Conservation (phyloP, 2,329 filamentous ascomycete genomes). For the Pseudohalonectria lignicola region DNA sequence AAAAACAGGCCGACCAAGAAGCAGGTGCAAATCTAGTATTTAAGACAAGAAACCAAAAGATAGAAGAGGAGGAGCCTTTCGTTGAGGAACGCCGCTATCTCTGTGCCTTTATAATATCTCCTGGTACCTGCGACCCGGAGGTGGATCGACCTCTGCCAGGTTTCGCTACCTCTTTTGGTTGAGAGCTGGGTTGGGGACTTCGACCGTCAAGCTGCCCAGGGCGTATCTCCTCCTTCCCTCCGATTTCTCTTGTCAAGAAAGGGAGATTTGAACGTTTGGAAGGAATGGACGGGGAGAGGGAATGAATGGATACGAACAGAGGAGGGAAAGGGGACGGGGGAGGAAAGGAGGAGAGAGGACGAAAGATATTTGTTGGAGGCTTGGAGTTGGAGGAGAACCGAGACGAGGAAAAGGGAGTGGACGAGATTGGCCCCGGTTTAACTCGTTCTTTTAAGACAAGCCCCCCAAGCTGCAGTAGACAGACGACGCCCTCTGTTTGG, state of each 20-base stretch:
- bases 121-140: background rate
- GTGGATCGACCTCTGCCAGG: background rate
- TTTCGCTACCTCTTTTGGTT: background rate
- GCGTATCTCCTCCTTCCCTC: conserved; percentile 20
- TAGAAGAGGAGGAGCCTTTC: background rate
- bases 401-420: conserved; percentile 45
- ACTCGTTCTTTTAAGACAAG: conserved; percentile 32
- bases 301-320: conserved; percentile 41
- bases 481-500: conserved; percentile 2
- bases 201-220: conserved; percentile 14
- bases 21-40: too few species aligned
- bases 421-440: conserved; percentile 31
- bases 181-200: background rate
- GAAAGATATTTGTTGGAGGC: conserved; percentile 29
- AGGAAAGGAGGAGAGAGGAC: conserved; percentile 20
- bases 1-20: too few species aligned
- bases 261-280: conserved; percentile 23
- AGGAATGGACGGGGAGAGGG: conserved; percentile 37
- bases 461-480: conserved; percentile 8
- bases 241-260: conserved; percentile 16
- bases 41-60: too few species aligned
- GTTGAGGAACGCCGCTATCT: background rate
- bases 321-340: conserved; percentile 20
- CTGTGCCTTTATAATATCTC: background rate
- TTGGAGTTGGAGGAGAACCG: conserved; percentile 44